Evolutionary conservation across 768 basidiomycete species (phyloP).

Genomic region (Trametes cinnabarina): DNA sequence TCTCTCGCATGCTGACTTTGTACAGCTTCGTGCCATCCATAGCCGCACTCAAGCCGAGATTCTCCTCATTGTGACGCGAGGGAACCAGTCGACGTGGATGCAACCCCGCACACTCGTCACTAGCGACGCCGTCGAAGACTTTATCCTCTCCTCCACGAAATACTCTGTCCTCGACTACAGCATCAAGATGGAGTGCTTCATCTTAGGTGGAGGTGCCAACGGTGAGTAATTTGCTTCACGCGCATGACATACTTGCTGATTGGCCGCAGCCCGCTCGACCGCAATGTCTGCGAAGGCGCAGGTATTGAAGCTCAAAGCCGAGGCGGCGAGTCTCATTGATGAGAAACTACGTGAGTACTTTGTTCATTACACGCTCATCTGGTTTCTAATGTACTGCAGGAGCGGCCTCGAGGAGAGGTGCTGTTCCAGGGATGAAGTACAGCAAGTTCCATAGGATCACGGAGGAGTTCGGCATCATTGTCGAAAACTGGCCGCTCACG

Average conservation of each 20-base stretch:
- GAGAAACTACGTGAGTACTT: conserved; percentile 1
- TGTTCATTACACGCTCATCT: background rate
- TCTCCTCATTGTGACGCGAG: background rate
- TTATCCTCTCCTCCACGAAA: background rate
- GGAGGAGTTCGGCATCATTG: conserved; percentile 14
- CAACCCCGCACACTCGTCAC: background rate
- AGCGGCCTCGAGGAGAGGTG: background rate
- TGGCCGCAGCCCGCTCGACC: background rate
- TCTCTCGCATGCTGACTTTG: background rate
- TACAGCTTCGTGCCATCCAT: background rate
- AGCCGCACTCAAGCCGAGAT: background rate
- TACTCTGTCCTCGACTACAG: background rate
- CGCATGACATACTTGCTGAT: background rate
- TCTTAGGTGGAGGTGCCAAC: background rate
- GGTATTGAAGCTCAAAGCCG: background rate
- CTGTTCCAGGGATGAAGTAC: conserved; percentile 19
- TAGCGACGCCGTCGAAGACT: background rate
- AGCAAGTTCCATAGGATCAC: conserved; percentile 24
- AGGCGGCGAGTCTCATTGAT: background rate
- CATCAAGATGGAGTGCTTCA: background rate
- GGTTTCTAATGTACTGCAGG: background rate
- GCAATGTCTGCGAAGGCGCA: background rate
- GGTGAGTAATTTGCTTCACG: background rate
- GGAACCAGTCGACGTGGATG: background rate
- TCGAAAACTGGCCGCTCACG: conserved; percentile 24